Evolutionary conservation across 352 stramenopile species (phyloP).

Genomic region (Phytophthora pisi): DNA sequence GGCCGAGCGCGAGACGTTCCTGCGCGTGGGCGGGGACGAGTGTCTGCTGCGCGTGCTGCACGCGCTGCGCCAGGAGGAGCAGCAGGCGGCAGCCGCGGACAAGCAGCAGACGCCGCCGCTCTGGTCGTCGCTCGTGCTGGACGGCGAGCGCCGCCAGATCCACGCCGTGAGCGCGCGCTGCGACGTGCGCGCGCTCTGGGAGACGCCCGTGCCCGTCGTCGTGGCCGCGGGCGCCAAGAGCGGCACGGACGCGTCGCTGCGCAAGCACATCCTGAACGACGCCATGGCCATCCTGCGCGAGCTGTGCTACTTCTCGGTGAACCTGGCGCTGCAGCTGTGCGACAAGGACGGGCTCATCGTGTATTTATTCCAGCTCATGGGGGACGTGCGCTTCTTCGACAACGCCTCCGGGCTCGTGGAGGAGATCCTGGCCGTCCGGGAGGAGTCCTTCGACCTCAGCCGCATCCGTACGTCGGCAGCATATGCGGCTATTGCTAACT

Average conservation of each 20-base stretch:
- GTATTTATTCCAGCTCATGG: constrained; percentile 95
- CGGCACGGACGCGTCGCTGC: constrained; percentile 49
- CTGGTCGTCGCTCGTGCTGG: constrained; percentile 43
- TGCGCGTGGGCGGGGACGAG: constrained; percentile 75
- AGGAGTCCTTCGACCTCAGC: constrained; percentile 80
- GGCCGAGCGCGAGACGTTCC: constrained; percentile 68
- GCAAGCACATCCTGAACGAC: constrained; percentile 70
- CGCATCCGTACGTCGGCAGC: constrained; percentile 63
- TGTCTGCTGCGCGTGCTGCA: constrained; percentile 77
- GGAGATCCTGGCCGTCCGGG: constrained; percentile 91
- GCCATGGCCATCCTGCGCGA: constrained; percentile 83
- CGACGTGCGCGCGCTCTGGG: constrained; percentile 68
- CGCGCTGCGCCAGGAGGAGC: constrained; percentile 62
- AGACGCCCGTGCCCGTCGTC: constrained; percentile 42
- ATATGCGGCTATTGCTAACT: no score
- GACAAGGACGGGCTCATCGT: constrained; percentile 89
- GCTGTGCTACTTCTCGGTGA: constrained; percentile 82
- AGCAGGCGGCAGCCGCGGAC: constrained; percentile 16
- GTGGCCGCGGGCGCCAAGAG: constrained; percentile 40
- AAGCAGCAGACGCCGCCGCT: constrained; percentile 9
- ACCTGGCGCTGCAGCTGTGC: constrained; percentile 70
- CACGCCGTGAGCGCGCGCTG: constrained; percentile 43
- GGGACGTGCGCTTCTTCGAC: constrained; percentile 91
- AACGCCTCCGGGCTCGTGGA: constrained; percentile 90
- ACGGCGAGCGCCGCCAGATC: constrained; percentile 28